Conservation (phyloP, 2,329 filamentous ascomycete species). For the Venturia asperata region DNA sequence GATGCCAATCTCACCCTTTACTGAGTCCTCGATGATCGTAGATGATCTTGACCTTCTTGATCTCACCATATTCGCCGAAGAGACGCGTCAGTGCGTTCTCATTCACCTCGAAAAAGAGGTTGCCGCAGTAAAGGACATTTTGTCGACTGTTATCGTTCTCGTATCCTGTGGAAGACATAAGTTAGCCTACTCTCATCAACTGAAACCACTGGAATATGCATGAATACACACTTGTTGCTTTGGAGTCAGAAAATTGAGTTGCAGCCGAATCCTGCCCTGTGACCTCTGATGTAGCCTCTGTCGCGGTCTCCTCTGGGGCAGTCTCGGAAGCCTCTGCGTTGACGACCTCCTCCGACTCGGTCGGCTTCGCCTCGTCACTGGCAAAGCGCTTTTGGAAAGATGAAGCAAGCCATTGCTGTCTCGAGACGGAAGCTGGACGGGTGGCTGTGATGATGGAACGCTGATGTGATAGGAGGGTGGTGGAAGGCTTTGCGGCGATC, state of each 20-base stretch:
- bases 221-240: conserved; percentile 24
- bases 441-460: conserved; percentile 35
- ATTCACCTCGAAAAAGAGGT: conserved; percentile 62
- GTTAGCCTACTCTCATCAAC: background rate
- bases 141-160: conserved; percentile 24
- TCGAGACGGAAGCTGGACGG: conserved; percentile 31
- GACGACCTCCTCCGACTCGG: conserved; percentile 29
- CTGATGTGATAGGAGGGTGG: conserved; percentile 38
- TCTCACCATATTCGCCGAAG: conserved; percentile 52
- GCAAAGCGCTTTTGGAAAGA: conserved; percentile 43
- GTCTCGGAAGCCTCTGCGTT: conserved; percentile 26
- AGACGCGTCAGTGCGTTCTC: conserved; percentile 53
- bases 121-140: conserved; percentile 53
- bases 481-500: conserved; percentile 39
- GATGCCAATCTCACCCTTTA: conserved; percentile 52
- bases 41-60: conserved; percentile 49
- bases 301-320: conserved; percentile 33
- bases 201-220: background rate
- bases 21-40: conserved; percentile 57
- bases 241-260: conserved; percentile 25
- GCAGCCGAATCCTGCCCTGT: conserved; percentile 27
- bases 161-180: conserved; percentile 22
- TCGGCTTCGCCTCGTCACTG: conserved; percentile 36
- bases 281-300: conserved; percentile 27
- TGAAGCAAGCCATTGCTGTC: conserved; percentile 34